A percentile compares a stretch with the other conserved stretches of the same genome.
Evolutionary conservation across 2,329 filamentous ascomycete genomes (phyloP).

Genomic region (Neodidymelliopsis sp.): DNA sequence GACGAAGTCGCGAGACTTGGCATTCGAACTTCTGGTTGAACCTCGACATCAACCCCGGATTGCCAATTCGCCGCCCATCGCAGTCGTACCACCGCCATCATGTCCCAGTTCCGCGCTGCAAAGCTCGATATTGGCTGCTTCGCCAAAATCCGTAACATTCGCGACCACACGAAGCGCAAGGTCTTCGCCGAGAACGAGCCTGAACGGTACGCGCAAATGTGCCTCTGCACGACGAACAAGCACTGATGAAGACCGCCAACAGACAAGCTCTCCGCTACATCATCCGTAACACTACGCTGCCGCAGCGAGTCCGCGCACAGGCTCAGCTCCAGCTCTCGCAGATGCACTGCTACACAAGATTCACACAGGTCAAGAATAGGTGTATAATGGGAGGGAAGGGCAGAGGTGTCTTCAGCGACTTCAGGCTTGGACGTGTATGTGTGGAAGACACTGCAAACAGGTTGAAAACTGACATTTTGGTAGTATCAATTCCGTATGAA

Average conservation of each 20-base stretch:
- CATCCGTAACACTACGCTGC: slow-evolving; percentile 88
- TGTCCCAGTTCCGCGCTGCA: slow-evolving; percentile 83
- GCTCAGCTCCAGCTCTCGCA: slow-evolving; percentile 91
- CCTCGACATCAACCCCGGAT: slow-evolving; percentile 6
- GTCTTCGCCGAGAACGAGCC: slow-evolving; percentile 87
- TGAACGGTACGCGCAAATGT: slow-evolving; percentile 70
- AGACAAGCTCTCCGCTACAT: slow-evolving; percentile 87
- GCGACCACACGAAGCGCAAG: slow-evolving; percentile 96
- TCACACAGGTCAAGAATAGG: slow-evolving; percentile 92
- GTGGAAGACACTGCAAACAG: too few relatives aligned
- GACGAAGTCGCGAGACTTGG: slow-evolving; percentile 21
- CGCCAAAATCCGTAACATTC: slow-evolving; percentile 84
- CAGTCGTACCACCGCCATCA: slow-evolving; percentile 34
- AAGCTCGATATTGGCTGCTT: slow-evolving; percentile 89
- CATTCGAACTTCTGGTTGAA: slow-evolving; percentile 17
- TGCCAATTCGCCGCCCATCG: slow-evolving; percentile 16
- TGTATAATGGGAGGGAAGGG: slow-evolving; percentile 92
- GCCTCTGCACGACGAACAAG: slow-evolving; percentile 1
- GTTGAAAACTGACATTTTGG: slow-evolving; percentile 19
- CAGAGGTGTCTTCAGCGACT: slow-evolving; percentile 89
- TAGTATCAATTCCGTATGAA: slow-evolving; percentile 94
- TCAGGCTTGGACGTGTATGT: slow-evolving; percentile 87
- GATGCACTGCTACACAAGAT: slow-evolving; percentile 95
- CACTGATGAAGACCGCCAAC: slow-evolving; percentile 12
- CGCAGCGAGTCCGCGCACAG: slow-evolving; percentile 81